Percentiles rank a stretch among this genome's conserved stretches.
Evolutionary conservation across 2,329 filamentous ascomycete species (phyloP).

Genomic region (Dactylellina cionopaga): DNA sequence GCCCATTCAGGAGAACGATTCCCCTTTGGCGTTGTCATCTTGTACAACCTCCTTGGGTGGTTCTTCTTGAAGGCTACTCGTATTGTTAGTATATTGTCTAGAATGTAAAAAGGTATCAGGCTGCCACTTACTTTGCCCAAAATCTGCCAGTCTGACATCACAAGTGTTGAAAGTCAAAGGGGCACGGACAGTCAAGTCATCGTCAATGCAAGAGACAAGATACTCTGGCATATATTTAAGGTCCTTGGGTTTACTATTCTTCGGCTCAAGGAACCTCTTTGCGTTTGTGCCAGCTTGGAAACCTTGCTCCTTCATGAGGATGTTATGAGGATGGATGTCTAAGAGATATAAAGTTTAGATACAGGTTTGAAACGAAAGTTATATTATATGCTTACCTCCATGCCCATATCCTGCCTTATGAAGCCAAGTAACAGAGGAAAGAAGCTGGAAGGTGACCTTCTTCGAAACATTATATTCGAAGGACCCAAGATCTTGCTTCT

Average conservation of each 20-base stretch:
- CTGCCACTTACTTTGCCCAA: conserved; percentile 34
- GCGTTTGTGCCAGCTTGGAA: conserved; percentile 45
- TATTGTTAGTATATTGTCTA: background rate
- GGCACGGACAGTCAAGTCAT: conserved; percentile 33
- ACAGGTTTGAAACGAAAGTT: no score
- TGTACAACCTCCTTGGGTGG: conserved; percentile 38
- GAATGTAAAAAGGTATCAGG: background rate
- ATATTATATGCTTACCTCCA: conserved; percentile 27
- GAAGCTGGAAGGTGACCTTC: conserved; percentile 43
- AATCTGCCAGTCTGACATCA: conserved; percentile 45
- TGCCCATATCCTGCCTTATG: conserved; percentile 48
- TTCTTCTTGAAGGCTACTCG: conserved; percentile 46
- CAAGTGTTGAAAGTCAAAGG: conserved; percentile 42
- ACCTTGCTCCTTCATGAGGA: conserved; percentile 49
- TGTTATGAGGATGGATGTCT: conserved; percentile 51
- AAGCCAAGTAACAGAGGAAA: conserved; percentile 32
- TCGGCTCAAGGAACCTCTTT: conserved; percentile 19
- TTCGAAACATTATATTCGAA: conserved; percentile 40
- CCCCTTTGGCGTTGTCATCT: conserved; percentile 48
- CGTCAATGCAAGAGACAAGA: conserved; percentile 45
- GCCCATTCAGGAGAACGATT: conserved; percentile 46
- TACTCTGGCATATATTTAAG: conserved; percentile 42
- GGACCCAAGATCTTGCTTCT: conserved; percentile 39
- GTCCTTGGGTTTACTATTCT: conserved; percentile 39
- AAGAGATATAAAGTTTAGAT: background rate